phyloP scores from a whole-genome alignment of 1,284 basidiomycete species.

The Vanrija pseudolonga region DNA sequence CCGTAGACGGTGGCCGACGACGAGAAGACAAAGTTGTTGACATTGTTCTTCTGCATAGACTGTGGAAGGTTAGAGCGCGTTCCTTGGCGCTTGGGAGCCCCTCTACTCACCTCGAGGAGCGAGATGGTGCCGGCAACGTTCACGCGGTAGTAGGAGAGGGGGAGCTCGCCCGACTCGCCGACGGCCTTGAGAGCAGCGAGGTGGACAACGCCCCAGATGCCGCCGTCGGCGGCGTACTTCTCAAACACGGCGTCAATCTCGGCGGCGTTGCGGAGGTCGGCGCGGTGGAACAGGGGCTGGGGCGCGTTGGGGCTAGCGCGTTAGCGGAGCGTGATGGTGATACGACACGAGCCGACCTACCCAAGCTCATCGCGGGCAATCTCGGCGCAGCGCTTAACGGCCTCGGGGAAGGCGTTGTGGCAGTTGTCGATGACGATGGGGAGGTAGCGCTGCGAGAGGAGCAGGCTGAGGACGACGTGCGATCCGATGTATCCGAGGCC shows the following conservation, averaged over 20 bases:
- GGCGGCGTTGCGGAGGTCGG: slow-evolving; percentile 67
- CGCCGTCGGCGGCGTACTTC: slow-evolving; percentile 72
- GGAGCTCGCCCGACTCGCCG: slow-evolving; percentile 93
- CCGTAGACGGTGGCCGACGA: slow-evolving; percentile 99
- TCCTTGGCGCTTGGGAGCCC: too few species aligned
- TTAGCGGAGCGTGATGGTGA: too few species aligned
- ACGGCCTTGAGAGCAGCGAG: slow-evolving; percentile 98
- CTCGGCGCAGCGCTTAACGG: slow-evolving; percentile 65
- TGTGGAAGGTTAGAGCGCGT: slow-evolving; percentile 44
- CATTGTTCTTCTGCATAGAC: slow-evolving; percentile 64
- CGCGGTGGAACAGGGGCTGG: slow-evolving; percentile 51
- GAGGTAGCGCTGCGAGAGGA: slow-evolving; percentile 82
- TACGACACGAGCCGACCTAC: too few species aligned
- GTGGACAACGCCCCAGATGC: slow-evolving; percentile 97
- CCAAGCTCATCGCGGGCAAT: slow-evolving; percentile 63
- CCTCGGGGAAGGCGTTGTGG: slow-evolving; percentile 79
- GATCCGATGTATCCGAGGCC: slow-evolving; percentile 62
- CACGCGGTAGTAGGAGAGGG: slow-evolving; percentile 86
- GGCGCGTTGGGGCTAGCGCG: slow-evolving; percentile 23
- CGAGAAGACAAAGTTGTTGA: slow-evolving; percentile 74
- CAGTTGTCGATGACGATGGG: slow-evolving; percentile 91
- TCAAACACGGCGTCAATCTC: slow-evolving; percentile 74
- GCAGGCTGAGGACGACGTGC: slow-evolving; percentile 80
- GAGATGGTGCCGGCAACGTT: slow-evolving; percentile 82
- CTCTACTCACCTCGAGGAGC: slow-evolving; percentile 57